Evolutionary conservation across 1,284 basidiomycete genomes (phyloP).

Genomic region (Stygiomarasmius scandens): DNA sequence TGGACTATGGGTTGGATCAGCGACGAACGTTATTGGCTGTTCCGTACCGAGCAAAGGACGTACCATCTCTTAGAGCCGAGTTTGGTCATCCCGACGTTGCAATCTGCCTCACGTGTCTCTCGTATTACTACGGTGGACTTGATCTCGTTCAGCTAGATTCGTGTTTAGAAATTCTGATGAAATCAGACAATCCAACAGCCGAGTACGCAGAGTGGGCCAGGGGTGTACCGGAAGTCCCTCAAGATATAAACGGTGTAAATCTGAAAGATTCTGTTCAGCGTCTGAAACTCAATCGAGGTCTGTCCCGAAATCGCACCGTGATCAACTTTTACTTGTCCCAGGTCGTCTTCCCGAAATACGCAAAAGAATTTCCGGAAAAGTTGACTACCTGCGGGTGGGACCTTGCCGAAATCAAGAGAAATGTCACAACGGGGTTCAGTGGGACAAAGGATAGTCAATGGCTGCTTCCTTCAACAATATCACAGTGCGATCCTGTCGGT

Average conservation of each 20-base stretch:
- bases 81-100: conserved; percentile 59
- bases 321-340: conserved; percentile 53
- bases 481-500: conserved; percentile 42
- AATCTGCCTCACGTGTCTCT: conserved; percentile 50
- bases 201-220: conserved; percentile 46
- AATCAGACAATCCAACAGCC: conserved; percentile 44
- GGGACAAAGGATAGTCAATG: conserved; percentile 58
- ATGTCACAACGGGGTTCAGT: conserved; percentile 54
- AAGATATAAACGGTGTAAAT: conserved; percentile 42
- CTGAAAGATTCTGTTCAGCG: conserved; percentile 41
- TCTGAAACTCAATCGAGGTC: conserved; percentile 28
- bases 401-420: conserved; percentile 40
- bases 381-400: conserved; percentile 57
- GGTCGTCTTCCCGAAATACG: conserved; percentile 50
- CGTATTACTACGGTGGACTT: conserved; percentile 56
- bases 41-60: conserved; percentile 56
- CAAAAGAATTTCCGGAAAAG: conserved; percentile 50
- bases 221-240: conserved; percentile 29
- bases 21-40: conserved; percentile 26
- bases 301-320: conserved; percentile 39
- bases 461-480: conserved; percentile 48
- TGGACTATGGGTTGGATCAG: conserved; percentile 33
- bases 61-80: conserved; percentile 50
- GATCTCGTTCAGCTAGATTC: conserved; percentile 37
- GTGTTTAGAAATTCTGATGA: conserved; percentile 44